Evolutionary conservation across 1,284 basidiomycete genomes (phyloP).

Genomic region (Ustilago curta): DNA sequence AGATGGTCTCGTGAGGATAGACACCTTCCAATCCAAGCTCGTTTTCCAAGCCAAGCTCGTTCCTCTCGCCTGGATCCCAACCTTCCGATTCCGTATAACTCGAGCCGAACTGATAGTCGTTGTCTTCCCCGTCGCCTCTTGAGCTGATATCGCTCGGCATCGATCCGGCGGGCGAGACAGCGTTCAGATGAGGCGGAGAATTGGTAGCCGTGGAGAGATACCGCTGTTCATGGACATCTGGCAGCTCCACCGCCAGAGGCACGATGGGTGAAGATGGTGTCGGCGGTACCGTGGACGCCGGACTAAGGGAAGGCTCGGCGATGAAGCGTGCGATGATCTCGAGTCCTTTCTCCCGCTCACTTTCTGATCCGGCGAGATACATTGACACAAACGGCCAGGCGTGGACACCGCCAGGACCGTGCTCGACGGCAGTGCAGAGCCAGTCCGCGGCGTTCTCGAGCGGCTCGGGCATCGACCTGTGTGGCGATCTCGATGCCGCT

Average conservation of each 20-base stretch:
- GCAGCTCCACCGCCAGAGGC: constrained; percentile 27
- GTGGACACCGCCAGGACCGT: constrained; percentile 64
- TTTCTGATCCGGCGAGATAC: constrained; percentile 60
- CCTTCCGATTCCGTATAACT: constrained; percentile 34
- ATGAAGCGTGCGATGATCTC: constrained; percentile 63
- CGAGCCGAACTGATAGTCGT: constrained; percentile 34
- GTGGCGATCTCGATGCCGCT: constrained; percentile 38
- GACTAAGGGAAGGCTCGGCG: constrained; percentile 24
- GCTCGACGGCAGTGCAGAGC: constrained; percentile 59
- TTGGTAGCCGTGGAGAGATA: constrained; percentile 10
- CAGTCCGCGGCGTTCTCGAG: constrained; percentile 30
- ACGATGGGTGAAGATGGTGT: constrained; percentile 17
- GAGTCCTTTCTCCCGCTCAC: constrained; percentile 64
- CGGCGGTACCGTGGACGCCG: constrained; percentile 23
- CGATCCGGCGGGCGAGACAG: constrained; percentile 52
- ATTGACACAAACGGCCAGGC: constrained; percentile 68
- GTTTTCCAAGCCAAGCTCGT: constrained; percentile 49
- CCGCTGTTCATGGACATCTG: constrained; percentile 1
- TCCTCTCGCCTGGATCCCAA: constrained; percentile 23
- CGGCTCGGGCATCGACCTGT: neutral
- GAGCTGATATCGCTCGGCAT: constrained; percentile 57
- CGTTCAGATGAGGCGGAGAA: constrained; percentile 48
- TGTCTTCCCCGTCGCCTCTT: constrained; percentile 32
- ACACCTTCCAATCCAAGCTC: constrained; percentile 49
- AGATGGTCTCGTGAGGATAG: constrained; percentile 49